Evolutionary conservation across 1,284 basidiomycete species (phyloP).

Genomic region (Leccinum colubrinum): DNA sequence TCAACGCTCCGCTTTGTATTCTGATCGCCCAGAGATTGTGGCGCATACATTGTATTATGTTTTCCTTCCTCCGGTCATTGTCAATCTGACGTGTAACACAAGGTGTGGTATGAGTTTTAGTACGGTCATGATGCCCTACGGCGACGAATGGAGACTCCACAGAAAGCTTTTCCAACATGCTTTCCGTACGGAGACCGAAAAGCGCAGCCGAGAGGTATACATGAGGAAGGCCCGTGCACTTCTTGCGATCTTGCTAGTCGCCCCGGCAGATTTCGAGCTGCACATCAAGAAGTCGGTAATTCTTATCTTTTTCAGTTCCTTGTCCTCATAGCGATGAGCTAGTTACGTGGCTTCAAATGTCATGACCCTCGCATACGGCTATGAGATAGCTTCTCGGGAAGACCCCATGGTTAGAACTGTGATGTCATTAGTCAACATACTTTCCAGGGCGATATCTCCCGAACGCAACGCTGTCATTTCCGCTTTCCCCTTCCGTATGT

Average conservation of each 20-base stretch:
- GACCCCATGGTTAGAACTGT: conserved; percentile 23
- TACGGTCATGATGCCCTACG: conserved; percentile 26
- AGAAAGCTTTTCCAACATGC: conserved; percentile 28
- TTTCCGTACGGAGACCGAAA: conserved; percentile 18
- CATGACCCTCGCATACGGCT: conserved; percentile 26
- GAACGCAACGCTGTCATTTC: conserved; percentile 18
- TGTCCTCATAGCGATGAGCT: neutral
- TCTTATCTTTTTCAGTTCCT: neutral
- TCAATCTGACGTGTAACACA: neutral
- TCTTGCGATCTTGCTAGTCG: conserved; percentile 21
- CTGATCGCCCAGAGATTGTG: conserved; percentile 22
- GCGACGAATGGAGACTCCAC: conserved; percentile 23
- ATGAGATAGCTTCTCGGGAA: conserved; percentile 14
- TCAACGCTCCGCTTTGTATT: conserved; percentile 26
- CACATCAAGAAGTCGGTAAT: conserved; percentile 22
- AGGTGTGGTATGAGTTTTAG: conserved; percentile 25
- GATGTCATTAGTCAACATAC: conserved; percentile 18
- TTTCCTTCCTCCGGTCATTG: neutral
- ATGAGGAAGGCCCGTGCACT: conserved; percentile 17
- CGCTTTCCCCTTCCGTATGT: conserved; percentile 27
- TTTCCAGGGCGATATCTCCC: conserved; percentile 20
- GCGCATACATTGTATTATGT: conserved; percentile 16
- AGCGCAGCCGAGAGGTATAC: conserved; percentile 16
- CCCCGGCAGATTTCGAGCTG: conserved; percentile 21
- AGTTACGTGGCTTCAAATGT: conserved; percentile 27